Conservation (phyloP, 2,329 filamentous ascomycete genomes). For the Talaromyces sp. region DNA sequence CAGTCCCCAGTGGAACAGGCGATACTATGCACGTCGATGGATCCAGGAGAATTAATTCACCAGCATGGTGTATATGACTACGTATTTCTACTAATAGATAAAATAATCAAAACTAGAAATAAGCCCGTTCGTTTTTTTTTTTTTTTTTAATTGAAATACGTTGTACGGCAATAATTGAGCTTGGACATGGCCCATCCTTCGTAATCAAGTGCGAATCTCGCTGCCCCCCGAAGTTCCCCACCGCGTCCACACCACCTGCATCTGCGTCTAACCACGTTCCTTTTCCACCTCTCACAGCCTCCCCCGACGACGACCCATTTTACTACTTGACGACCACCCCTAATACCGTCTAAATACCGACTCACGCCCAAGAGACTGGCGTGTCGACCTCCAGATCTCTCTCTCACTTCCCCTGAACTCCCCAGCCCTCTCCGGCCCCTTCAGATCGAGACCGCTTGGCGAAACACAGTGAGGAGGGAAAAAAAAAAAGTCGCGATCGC, state of each 20-base stretch:
- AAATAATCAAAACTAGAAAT: no score
- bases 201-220: not conserved
- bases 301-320: not conserved
- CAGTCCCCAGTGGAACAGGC: no score
- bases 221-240: not conserved
- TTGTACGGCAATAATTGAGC: no score
- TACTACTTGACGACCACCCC: not conserved
- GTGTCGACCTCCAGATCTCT: not conserved
- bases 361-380: not conserved
- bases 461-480: not conserved
- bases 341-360: not conserved
- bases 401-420: not conserved
- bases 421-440: not conserved
- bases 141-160: no score
- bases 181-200: no score
- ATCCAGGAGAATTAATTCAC: no score
- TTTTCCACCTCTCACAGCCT: conserved; percentile 3
- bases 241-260: not conserved
- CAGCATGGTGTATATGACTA: no score
- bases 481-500: not conserved
- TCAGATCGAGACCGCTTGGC: not conserved
- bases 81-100: no score
- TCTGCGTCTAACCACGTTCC: conserved; percentile 17
- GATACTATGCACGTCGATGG: no score
- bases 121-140: no score